Evolutionary conservation across 2,329 filamentous ascomycete species (phyloP).

Genomic region (Xylaria sp.): DNA sequence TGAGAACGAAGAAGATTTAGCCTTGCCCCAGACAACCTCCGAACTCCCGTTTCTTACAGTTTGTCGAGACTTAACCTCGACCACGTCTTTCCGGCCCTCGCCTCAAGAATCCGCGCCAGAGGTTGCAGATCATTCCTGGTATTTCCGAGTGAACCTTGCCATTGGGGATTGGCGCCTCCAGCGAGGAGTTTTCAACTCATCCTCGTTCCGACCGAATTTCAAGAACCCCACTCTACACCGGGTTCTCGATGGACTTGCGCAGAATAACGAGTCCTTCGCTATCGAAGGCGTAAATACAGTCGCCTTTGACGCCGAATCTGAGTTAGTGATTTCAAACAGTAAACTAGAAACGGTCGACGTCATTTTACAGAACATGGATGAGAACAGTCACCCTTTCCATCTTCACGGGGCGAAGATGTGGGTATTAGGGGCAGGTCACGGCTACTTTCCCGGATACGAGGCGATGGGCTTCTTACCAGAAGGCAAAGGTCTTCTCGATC

Average conservation of each 20-base stretch:
- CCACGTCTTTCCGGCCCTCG: constrained; percentile 57
- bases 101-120: constrained; percentile 56
- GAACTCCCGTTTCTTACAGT: constrained; percentile 52
- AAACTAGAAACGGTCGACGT: constrained; percentile 65
- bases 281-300: constrained; percentile 64
- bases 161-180: constrained; percentile 68
- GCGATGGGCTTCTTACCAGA: constrained; percentile 49
- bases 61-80: constrained; percentile 63
- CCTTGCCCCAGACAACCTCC: constrained; percentile 53
- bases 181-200: constrained; percentile 68
- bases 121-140: constrained; percentile 63
- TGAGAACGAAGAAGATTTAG: constrained; percentile 35
- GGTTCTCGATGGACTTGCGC: constrained; percentile 57
- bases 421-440: constrained; percentile 70
- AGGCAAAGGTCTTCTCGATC: constrained; percentile 51
- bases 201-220: constrained; percentile 63
- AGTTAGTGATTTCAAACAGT: constrained; percentile 67
- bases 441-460: constrained; percentile 61
- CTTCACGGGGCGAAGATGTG: constrained; percentile 73
- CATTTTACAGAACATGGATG: constrained; percentile 71
- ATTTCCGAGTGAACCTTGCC: constrained; percentile 67
- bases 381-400: constrained; percentile 73
- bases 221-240: constrained; percentile 62
- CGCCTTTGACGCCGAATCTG: constrained; percentile 55
- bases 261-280: constrained; percentile 59